Conservation (phyloP, 2,329 filamentous ascomycete species). For the Aspergillus ochraceoroseus region DNA sequence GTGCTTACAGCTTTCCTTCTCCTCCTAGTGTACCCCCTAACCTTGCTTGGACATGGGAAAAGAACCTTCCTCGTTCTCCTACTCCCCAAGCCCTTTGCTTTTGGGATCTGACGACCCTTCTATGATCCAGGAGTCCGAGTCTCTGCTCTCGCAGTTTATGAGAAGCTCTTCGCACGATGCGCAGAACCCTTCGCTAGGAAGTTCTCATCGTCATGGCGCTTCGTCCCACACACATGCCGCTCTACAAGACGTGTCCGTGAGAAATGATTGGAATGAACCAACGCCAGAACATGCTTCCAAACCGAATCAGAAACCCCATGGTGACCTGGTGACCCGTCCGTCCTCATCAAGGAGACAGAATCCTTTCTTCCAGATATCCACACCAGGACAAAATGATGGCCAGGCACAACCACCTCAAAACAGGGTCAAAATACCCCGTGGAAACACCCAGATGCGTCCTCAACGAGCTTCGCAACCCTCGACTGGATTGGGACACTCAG, state of each 20-base stretch:
- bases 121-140: conserved; percentile 21
- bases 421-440: conserved; percentile 5
- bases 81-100: neutral
- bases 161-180: conserved; percentile 12
- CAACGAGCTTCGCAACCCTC: neutral
- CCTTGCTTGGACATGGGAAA: conserved; percentile 6
- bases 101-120: conserved; percentile 20
- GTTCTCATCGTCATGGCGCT: neutral
- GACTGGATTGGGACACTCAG: neutral
- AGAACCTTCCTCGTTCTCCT: conserved; percentile 1
- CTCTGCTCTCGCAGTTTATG: conserved; percentile 28
- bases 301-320: neutral
- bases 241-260: too few relatives aligned
- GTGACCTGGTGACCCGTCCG: neutral
- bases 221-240: neutral
- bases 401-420: neutral
- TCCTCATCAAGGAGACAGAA: neutral
- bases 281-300: too few relatives aligned
- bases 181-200: neutral
- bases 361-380: neutral
- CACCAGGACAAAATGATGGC: neutral
- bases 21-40: neutral
- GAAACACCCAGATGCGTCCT: conserved; percentile 1
- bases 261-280: too few relatives aligned
- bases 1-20: too few relatives aligned